Evolutionary conservation across 768 basidiomycete species (phyloP), one percentile per base, ranked within the genome.

Genomic region (Hemileccinum rubropunctum): DNA sequence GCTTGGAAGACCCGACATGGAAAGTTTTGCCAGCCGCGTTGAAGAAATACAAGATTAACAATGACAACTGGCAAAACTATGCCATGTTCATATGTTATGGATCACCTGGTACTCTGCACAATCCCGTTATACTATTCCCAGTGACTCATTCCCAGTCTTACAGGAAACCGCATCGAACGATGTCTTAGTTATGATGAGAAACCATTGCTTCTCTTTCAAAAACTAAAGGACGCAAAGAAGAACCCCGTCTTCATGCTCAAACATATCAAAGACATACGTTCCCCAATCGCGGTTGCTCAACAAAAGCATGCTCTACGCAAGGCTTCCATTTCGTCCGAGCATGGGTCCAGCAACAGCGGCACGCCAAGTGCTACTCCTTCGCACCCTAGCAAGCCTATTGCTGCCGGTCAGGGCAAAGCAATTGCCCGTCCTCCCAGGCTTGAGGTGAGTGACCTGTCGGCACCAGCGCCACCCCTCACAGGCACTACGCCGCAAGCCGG

Each of bases 21-120:
- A 98, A 98, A 65, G 97, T 99, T 18, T 75, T 99, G 14, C 97
- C 97, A 2, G 97, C 97, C 0, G 97, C 97, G 14, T 74, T 99
- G 55, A 98, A 98, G 73, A 98, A 98, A 70, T 99, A 99, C 69
- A 94, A 91, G 64, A 98, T 98, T 71, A 93, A 95, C 68, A 91
- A 91, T 58, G 97, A 98, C 56, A 95, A 91, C 67, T 99, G 97
- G 97, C 88, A 93, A 74, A 91, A 93, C 61, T 99, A 98, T 73
- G 97, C 97, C 26, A 90, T 99, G 87, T 99, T 99, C 72, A 98
- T 99, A 53, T 98, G 95, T 60, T 98, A 95, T 68, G 95, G 95
- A 11, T 86, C 87, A 46, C 76, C 93, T 45, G 92, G 95, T 93
- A 63, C 58, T 63, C 27, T 1, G 8, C 7, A 15, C 27, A 27